Percentiles rank a stretch among this genome's conserved stretches.
These are phyloP conservation scores for Cryptosporidium sp. DNA, from an alignment of 169 alveolate genomes.

Conservation along the genomic window DNA sequence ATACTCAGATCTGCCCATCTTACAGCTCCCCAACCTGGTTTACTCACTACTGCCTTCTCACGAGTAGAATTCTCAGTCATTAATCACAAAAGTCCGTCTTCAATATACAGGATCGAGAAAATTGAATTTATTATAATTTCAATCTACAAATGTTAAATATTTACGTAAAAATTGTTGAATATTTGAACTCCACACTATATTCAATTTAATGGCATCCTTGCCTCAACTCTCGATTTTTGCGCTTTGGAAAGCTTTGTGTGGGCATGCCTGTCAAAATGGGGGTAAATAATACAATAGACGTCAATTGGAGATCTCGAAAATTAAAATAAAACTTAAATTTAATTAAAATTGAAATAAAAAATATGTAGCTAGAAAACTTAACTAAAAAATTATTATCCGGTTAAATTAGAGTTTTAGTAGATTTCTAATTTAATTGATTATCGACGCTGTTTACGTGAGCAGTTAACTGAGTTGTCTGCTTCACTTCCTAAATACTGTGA, in stretches of 20 bases:
- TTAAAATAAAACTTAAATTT: not conserved
- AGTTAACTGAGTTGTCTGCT: constrained; percentile 6
- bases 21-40: constrained; percentile 56
- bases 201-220: constrained; percentile 33
- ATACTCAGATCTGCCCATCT: constrained; percentile 74
- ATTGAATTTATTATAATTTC: not conserved
- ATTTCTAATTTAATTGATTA: not conserved
- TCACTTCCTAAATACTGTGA: constrained; percentile 14
- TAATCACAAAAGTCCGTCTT: not conserved
- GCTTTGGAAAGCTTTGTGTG: constrained; percentile 63
- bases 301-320: constrained; percentile 57
- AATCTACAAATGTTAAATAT: not conserved
- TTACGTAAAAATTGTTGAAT: not conserved
- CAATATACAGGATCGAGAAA: not conserved
- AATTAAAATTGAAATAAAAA: not conserved
- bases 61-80: constrained; percentile 48
- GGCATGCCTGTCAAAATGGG: constrained; percentile 73
- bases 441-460: constrained; percentile 28
- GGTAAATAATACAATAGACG: constrained; percentile 47
- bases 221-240: constrained; percentile 45
- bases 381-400: not conserved
- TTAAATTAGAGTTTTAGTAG: not conserved
- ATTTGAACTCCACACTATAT: constrained; percentile 51
- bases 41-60: constrained; percentile 37
- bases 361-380: too few species aligned